phyloP scores from a whole-genome alignment of 2,329 filamentous ascomycete species.

The Scytalidium lignicola region DNA sequence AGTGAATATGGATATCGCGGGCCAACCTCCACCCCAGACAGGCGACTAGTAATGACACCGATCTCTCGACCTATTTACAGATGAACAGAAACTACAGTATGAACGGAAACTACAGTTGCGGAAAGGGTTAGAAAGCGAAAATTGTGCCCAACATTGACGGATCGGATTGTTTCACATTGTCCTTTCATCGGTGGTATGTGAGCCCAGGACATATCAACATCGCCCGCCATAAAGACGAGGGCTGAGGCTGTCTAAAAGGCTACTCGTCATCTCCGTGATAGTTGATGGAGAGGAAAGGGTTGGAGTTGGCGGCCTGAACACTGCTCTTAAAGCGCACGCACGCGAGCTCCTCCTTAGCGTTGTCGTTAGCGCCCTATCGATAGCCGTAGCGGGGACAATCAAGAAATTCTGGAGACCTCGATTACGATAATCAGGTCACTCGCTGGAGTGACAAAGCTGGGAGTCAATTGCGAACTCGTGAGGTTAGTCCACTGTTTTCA shows the following conservation, averaged over 20 bases:
- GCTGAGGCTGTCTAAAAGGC: conserved; percentile 51
- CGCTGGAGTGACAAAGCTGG: background rate
- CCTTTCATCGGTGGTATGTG: conserved; percentile 57
- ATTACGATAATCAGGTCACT: background rate
- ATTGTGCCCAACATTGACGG: conserved; percentile 28
- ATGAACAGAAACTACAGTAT: no score
- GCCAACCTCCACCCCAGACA: no score
- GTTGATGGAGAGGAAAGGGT: conserved; percentile 57
- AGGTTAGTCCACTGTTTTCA: background rate
- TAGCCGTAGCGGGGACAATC: background rate
- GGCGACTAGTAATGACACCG: no score
- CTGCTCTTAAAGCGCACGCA: background rate
- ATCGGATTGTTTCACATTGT: conserved; percentile 63
- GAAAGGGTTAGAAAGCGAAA: background rate
- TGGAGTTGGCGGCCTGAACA: background rate
- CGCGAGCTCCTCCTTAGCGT: background rate
- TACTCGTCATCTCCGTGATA: conserved; percentile 77
- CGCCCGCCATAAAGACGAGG: conserved; percentile 50
- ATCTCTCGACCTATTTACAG: no score
- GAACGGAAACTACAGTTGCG: background rate
- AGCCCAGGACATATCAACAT: conserved; percentile 62
- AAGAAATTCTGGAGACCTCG: background rate
- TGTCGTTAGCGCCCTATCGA: background rate
- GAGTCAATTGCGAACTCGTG: background rate
- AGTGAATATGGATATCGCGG: no score